A percentile compares a stretch with the other conserved stretches of the same genome.
phyloP scores from a whole-genome alignment of 345 rosid genomes.

The Dovyalis caffra region DNA sequence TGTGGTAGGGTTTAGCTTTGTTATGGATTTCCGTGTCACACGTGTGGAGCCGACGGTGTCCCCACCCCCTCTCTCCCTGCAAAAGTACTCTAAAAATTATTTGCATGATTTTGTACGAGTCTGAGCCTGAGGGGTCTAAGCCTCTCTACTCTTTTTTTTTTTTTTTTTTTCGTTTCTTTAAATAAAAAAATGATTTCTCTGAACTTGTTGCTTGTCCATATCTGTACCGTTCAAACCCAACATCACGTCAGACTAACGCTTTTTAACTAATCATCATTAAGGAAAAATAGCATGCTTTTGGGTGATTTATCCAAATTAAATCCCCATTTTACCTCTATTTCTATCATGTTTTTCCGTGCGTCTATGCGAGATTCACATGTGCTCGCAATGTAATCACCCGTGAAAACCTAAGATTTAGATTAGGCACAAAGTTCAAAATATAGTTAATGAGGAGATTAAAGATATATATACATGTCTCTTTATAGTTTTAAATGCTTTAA shows the following conservation, averaged over 20 bases:
- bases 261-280: too few relatives aligned
- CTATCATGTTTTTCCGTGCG: too few relatives aligned
- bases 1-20: not conserved
- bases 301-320: not conserved
- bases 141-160: too few relatives aligned
- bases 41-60: slow-evolving; percentile 22
- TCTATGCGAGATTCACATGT: too few relatives aligned
- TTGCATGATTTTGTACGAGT: not conserved
- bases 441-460: too few relatives aligned
- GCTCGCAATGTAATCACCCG: too few relatives aligned
- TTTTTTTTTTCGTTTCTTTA: too few relatives aligned
- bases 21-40: slow-evolving; percentile 8
- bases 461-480: too few relatives aligned
- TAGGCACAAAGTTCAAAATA: too few relatives aligned
- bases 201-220: slow-evolving; percentile 14
- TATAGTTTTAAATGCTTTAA: too few relatives aligned
- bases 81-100: not conserved
- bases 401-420: too few relatives aligned
- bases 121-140: not conserved
- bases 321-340: too few relatives aligned
- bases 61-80: not conserved
- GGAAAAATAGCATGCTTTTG: not conserved
- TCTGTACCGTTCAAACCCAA: slow-evolving; percentile 31
- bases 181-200: not conserved
- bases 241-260: slow-evolving; percentile 19